Conservation (phyloP, 306 rosid genomes). For the Bauhinia variegata region DNA sequence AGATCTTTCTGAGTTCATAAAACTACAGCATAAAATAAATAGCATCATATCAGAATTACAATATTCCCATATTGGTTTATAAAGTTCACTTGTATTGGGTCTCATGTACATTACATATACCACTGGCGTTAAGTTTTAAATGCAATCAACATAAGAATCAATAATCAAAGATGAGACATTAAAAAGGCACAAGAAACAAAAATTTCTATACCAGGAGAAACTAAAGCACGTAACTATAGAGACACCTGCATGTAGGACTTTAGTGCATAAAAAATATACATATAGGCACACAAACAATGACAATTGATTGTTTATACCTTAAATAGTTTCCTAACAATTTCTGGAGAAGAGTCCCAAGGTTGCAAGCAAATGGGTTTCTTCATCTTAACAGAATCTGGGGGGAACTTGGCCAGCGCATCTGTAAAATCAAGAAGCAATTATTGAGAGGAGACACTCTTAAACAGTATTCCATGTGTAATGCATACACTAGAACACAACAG, state of each 20-base stretch:
- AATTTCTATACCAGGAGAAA: not conserved
- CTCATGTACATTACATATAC: not conserved
- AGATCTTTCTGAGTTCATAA: not conserved
- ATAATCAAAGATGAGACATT: not conserved
- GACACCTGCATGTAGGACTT: slow-evolving; percentile 1
- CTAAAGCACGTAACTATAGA: not conserved
- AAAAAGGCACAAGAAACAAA: not conserved
- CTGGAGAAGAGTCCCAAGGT: slow-evolving; percentile 91
- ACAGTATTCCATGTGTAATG: slow-evolving; percentile 19
- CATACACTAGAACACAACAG: slow-evolving; percentile 24
- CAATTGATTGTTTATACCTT: too few species aligned
- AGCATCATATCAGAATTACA: not conserved
- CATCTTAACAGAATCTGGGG: slow-evolving; percentile 86
- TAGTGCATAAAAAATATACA: not conserved
- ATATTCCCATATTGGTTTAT: not conserved
- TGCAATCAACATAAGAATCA: not conserved
- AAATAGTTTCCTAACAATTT: slow-evolving; percentile 79
- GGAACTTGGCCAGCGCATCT: slow-evolving; percentile 83
- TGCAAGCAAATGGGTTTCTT: slow-evolving; percentile 81
- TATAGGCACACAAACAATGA: not conserved
- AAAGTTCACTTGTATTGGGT: not conserved
- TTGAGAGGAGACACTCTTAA: too few species aligned
- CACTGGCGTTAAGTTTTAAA: not conserved
- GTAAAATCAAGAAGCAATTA: slow-evolving; percentile 39
- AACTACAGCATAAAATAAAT: not conserved